Percentiles rank a stretch among this genome's conserved stretches.
phyloP scores from a whole-genome alignment of 306 rosid species.

The Parietaria judaica region DNA sequence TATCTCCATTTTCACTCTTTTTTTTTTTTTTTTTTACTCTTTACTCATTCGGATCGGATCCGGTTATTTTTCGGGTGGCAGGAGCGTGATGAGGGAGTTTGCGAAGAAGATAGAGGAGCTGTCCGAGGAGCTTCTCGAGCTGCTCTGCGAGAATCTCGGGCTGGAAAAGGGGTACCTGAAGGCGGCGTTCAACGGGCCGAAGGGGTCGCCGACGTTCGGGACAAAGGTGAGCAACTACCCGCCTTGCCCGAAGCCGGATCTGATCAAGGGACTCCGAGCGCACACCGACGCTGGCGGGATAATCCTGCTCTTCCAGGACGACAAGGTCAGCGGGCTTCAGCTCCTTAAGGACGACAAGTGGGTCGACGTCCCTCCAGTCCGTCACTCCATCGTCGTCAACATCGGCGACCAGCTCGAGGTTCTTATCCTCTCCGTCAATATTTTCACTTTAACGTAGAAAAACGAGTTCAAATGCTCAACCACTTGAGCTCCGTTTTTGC shows the following conservation, averaged over 20 bases:
- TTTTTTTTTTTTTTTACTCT: too few species aligned
- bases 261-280: slow-evolving; percentile 83
- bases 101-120: slow-evolving; percentile 52
- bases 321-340: slow-evolving; percentile 87
- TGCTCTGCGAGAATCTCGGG: slow-evolving; percentile 86
- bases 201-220: slow-evolving; percentile 69
- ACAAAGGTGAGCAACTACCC: slow-evolving; percentile 92
- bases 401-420: slow-evolving; percentile 94
- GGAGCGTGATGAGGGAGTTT: slow-evolving; percentile 73
- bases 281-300: slow-evolving; percentile 96
- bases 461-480: too few species aligned
- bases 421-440: not conserved
- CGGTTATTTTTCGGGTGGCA: slow-evolving; percentile 4
- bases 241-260: slow-evolving; percentile 72
- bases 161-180: slow-evolving; percentile 72
- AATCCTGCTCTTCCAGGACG: slow-evolving; percentile 79
- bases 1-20: too few species aligned
- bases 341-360: slow-evolving; percentile 69
- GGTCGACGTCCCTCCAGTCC: slow-evolving; percentile 89
- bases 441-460: not conserved
- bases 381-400: slow-evolving; percentile 78
- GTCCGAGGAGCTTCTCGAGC: slow-evolving; percentile 67
- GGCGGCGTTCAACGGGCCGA: slow-evolving; percentile 64
- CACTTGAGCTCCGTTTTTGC: not conserved
- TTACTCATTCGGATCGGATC: too few species aligned